Evolutionary conservation across 148 eudicot genomes (phyloP), one percentile per base, ranked within the genome.

Genomic region (Chenopodium formosanum): DNA sequence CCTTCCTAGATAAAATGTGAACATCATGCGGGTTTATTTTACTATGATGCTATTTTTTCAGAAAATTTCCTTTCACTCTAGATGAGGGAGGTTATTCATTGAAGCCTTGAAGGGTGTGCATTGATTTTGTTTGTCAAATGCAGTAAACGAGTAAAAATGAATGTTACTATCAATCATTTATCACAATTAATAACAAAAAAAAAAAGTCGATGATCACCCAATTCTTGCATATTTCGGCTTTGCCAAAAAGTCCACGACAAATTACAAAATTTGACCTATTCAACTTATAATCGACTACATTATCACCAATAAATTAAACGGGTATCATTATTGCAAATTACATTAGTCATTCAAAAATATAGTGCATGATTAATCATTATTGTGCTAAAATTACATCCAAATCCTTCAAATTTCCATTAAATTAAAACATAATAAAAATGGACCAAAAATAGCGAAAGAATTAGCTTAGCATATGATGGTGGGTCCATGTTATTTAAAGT

Each of bases 211-310:
- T 16, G 14, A 13, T 17, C 62, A 14, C 20, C 17, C 62, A 56
- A 56, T 16, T 56, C 62, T 4, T 4, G 1, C 22, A 56, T 1
- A 16, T 13, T 56, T 12, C 52, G 22, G n/a, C 31, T 72, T 4
- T 4, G 65, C 78, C 67, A 22, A 76, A 60, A 76, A 76, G 78
- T 47, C 76, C 23, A 73, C 52, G 60, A 40, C 50, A 73, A 73
- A 0, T 48, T 73, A 17, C 23, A 60, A 58, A 60, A 32, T 0
- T 60, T 76, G 68, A 60, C 78, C 22, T 16, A 19, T 56, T 56
- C 62, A 56, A 56, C 62, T 56, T 4, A 14, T 56, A 56, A 19
- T 14, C 62, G 62, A 56, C 60, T 14, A 53, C 62, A 56, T 16
- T 56, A 58, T 60, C 78, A 76, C 20, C 44, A 40, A 40, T 40